Conservation (phyloP, 129 eudicot genomes). For the Pseudognaphalium luteoalbum region DNA sequence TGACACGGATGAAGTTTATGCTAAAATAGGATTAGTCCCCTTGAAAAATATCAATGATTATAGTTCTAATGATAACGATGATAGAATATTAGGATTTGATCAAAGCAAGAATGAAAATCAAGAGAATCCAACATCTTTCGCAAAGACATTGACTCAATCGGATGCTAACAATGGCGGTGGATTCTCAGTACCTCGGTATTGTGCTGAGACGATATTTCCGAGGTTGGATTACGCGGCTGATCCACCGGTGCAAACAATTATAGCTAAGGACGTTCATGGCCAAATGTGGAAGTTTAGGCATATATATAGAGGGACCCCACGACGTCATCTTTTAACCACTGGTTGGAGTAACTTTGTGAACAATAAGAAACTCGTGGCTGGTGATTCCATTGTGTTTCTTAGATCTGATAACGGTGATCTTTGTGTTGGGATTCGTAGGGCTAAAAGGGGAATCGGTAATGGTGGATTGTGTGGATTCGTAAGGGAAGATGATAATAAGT, state of each 20-base stretch:
- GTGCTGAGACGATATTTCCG: constrained; percentile 81
- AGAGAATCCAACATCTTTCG: constrained; percentile 58
- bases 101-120: constrained; percentile 34
- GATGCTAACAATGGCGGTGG: constrained; percentile 98
- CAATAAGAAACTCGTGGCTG: constrained; percentile 68
- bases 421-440: constrained; percentile 77
- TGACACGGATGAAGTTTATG: constrained; percentile 55
- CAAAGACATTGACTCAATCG: constrained; percentile 74
- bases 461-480: constrained; percentile 28
- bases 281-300: constrained; percentile 70
- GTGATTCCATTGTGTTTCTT: constrained; percentile 79
- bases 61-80: not conserved
- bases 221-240: constrained; percentile 49
- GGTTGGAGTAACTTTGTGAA: constrained; percentile 89
- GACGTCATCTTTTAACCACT: constrained; percentile 74
- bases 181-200: constrained; percentile 76
- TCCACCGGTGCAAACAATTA: constrained; percentile 70
- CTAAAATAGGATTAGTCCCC: constrained; percentile 44
- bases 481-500: constrained; percentile 16
- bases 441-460: constrained; percentile 54
- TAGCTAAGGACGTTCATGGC: constrained; percentile 46
- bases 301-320: constrained; percentile 80
- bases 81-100: constrained; percentile 44
- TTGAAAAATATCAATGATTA: constrained; percentile 17
- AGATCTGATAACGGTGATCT: constrained; percentile 65